Evolutionary conservation across 306 rosid species (phyloP), one percentile per base, ranked within the genome.

Genomic region (Begonia masoniana): DNA sequence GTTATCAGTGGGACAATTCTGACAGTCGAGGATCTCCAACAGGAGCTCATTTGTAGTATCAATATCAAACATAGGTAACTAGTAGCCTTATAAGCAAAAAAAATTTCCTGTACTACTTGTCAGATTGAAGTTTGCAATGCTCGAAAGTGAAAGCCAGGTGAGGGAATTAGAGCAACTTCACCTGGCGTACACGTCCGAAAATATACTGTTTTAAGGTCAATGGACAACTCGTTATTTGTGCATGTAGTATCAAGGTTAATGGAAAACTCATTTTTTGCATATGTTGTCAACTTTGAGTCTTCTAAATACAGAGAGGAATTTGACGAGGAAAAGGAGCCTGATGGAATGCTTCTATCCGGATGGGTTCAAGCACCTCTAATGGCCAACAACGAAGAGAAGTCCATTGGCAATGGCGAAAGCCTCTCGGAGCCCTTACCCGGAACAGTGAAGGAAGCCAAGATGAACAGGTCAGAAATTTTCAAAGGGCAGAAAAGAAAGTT

Each of bases 241-340:
- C 4, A 26, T 26, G 2, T 26, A 26, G 35, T 26, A 3, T 31
- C 5, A 31, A 5, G 8, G 39, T 31, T 7, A 31, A 31, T 0
- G 39, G 39, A 31, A 5, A 31, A 31, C 39, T 9, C 7, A 4
- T 31, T 31, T 31, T 31, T 31, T 31, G 39, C 39, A 4, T 31
- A 7, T 31, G 39, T 31, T 0, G 9, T 31, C 39, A 31, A 5
- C 39, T 31, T 31, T 31, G 39, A 7, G 1, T 31, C 39, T 31
- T 31, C 39, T 7, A 31, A 5, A 35, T 63, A 15, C 75, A 92
- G 99, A 62, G 96, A 87, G 68, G 99, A 83, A 59, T 92, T 92
- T 57, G 96, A 92, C 35, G 96, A 86, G 71, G 99, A 92, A 79
- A 86, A 92, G 72, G 99, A 92, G 72, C 95, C 99, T 19, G 96